Evolutionary conservation across 176 grass and related monocot species (phyloP).

Genomic region (Alloteropsis semialata): DNA sequence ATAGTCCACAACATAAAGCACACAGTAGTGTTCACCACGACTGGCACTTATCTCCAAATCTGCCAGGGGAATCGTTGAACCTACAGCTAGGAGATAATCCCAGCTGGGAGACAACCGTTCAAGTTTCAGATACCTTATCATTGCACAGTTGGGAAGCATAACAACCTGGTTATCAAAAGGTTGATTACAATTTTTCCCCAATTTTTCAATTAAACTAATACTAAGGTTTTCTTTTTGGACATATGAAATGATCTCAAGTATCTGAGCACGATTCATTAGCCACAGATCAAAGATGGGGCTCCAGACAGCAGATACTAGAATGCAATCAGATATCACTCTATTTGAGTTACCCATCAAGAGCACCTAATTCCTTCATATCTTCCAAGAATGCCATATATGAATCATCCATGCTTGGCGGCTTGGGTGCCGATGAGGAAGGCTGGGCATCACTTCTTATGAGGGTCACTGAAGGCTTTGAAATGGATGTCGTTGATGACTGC

Average conservation of each 20-base stretch:
- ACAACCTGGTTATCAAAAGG: background rate
- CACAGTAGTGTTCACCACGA: conserved; percentile 34
- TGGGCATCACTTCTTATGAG: conserved; percentile 44
- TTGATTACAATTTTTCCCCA: background rate
- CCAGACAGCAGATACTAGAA: background rate
- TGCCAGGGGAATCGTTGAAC: background rate
- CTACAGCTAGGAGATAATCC: conserved; percentile 14
- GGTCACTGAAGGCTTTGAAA: conserved; percentile 39
- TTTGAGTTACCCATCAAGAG: conserved; percentile 60
- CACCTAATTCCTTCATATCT: conserved; percentile 90
- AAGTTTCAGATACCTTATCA: background rate
- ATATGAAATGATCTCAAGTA: conserved; percentile 15
- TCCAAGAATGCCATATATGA: conserved; percentile 98
- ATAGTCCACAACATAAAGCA: background rate
- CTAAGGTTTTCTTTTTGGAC: background rate
- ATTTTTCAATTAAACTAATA: background rate
- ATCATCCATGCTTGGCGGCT: conserved; percentile 87
- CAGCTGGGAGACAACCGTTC: background rate
- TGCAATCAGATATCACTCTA: background rate
- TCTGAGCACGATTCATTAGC: conserved; percentile 11
- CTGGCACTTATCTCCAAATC: background rate
- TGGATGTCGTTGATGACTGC: conserved; percentile 35
- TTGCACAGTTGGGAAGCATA: conserved; percentile 14
- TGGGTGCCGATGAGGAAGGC: conserved; percentile 37
- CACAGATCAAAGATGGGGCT: background rate